Evolutionary conservation across 1,284 basidiomycete genomes (phyloP).

Genomic region (Boletus austroedulis): DNA sequence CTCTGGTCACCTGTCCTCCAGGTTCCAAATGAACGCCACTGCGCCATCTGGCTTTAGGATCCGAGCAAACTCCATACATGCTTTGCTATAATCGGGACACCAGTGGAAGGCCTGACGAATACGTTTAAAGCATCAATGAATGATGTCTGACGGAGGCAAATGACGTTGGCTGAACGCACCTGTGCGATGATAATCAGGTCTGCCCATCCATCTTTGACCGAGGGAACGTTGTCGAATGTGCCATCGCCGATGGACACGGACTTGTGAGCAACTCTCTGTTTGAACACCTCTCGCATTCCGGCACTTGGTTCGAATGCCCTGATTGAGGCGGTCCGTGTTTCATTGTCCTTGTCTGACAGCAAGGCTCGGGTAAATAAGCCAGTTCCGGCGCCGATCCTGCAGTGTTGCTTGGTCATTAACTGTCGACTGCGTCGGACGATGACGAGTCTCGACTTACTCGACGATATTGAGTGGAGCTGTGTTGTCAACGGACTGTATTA

Average conservation of each 20-base stretch:
- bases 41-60: conserved; percentile 66
- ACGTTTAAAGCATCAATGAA: background rate
- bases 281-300: conserved; percentile 67
- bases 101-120: conserved; percentile 70
- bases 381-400: conserved; percentile 69
- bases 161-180: conserved; percentile 38
- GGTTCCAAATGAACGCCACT: conserved; percentile 74
- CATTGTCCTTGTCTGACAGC: conserved; percentile 58
- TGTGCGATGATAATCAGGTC: conserved; percentile 74
- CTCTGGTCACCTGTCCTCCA: conserved; percentile 60
- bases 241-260: conserved; percentile 56
- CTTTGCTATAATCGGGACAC: conserved; percentile 70
- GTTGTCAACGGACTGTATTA: conserved; percentile 46
- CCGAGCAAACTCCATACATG: conserved; percentile 64
- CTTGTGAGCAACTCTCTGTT: conserved; percentile 48
- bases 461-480: conserved; percentile 54
- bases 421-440: background rate
- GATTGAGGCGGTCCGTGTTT: conserved; percentile 47
- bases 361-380: conserved; percentile 79
- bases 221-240: conserved; percentile 57
- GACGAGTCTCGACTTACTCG: conserved; percentile 52
- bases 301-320: conserved; percentile 70
- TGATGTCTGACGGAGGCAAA: too few species aligned
- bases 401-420: background rate
- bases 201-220: conserved; percentile 62